Conservation (phyloP, 371 early-diverging fungal genomes). For the Agmasoma carcini region DNA sequence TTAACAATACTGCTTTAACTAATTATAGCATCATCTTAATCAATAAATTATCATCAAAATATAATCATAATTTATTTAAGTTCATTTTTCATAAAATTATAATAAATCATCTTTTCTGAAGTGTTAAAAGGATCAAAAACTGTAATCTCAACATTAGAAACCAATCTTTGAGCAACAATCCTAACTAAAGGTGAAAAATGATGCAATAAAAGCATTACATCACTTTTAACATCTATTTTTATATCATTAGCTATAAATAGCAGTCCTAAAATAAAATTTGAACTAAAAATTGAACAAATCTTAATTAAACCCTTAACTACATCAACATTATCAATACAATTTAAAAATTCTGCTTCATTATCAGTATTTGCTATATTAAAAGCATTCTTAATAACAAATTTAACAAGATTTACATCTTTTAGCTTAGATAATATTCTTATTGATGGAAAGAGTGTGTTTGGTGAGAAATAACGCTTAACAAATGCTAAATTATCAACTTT, state of each 20-base stretch:
- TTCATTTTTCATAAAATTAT: no score
- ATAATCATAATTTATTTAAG: no score
- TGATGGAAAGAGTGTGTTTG: conserved; percentile 3
- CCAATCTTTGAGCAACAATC: neutral
- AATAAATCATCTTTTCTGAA: no score
- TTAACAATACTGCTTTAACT: no score
- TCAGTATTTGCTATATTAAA: conserved; percentile 1
- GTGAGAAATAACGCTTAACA: neutral
- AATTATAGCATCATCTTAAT: no score
- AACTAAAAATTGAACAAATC: neutral
- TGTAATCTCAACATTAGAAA: conserved; percentile 1
- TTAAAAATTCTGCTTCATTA: conserved; percentile 4
- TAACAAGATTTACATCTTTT: neutral
- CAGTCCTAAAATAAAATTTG: conserved; percentile 14
- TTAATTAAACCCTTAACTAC: conserved; percentile 8
- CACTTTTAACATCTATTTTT: neutral
- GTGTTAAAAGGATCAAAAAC: conserved; percentile 34
- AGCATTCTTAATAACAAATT: conserved; percentile 8
- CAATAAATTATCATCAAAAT: no score
- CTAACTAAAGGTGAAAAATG: conserved; percentile 19
- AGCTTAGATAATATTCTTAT: neutral
- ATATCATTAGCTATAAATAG: conserved; percentile 9
- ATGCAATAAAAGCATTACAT: conserved; percentile 1
- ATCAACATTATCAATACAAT: conserved; percentile 5
- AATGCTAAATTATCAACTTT: neutral